These are phyloP conservation scores for Aspergillus amoenus DNA, from an alignment of 2,329 filamentous ascomycete genomes.

Conservation along the genomic window DNA sequence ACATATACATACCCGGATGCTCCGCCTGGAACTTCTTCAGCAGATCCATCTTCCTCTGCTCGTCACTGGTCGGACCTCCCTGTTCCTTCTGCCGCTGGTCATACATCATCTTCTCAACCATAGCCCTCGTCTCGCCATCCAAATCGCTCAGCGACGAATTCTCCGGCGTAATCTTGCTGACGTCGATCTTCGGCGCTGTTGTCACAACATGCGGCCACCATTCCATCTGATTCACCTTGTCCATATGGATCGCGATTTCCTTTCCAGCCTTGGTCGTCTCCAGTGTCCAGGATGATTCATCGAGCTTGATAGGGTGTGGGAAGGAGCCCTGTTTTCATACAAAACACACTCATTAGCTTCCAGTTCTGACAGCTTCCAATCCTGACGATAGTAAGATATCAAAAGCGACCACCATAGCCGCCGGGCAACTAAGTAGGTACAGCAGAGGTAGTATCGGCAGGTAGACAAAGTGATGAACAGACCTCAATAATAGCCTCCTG, in stretches of 20 bases:
- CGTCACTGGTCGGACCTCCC: constrained; percentile 85
- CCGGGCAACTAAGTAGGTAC: neutral
- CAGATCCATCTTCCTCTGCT: constrained; percentile 92
- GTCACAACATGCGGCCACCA: constrained; percentile 97
- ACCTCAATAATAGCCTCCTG: constrained; percentile 82
- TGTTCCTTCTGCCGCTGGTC: constrained; percentile 96
- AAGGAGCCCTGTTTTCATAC: constrained; percentile 70
- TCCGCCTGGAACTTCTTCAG: constrained; percentile 88
- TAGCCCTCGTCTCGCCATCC: constrained; percentile 88
- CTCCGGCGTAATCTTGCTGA: constrained; percentile 91
- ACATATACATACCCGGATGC: constrained; percentile 52
- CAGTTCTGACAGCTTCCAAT: neutral
- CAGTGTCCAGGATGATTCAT: constrained; percentile 95
- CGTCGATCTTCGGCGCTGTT: constrained; percentile 85
- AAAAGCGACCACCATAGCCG: neutral
- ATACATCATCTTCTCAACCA: constrained; percentile 99
- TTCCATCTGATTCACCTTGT: constrained; percentile 95
- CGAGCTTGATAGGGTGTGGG: constrained; percentile 72
- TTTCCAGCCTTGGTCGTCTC: constrained; percentile 64
- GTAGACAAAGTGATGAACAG: neutral
- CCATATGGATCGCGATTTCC: constrained; percentile 83
- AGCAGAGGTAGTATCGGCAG: no score
- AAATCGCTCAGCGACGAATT: constrained; percentile 88
- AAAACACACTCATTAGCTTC: constrained; percentile 1
- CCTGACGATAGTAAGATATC: neutral